Percentiles rank a stretch among this genome's conserved stretches.
These are phyloP conservation scores for Diospyros kaki DNA, from an alignment of 148 eudicot species.

Conservation along the genomic window DNA sequence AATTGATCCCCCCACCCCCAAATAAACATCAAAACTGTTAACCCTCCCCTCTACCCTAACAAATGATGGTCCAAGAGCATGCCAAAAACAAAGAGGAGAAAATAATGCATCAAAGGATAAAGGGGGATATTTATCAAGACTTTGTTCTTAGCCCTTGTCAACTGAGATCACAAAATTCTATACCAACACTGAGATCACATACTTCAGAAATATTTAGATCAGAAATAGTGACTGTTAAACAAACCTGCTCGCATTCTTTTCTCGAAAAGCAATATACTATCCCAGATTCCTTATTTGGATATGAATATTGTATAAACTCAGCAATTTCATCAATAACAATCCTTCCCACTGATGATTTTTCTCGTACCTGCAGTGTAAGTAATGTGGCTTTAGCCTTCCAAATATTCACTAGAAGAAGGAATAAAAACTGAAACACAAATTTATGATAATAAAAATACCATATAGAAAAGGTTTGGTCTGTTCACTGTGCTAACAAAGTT, in stretches of 20 bases:
- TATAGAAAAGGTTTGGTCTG: conserved; percentile 93
- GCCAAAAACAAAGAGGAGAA: no score
- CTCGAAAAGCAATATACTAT: conserved; percentile 97
- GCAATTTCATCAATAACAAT: conserved; percentile 82
- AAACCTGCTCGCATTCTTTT: conserved; percentile 96
- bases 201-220: neutral
- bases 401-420: conserved; percentile 6
- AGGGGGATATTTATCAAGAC: no score
- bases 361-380: conserved; percentile 60
- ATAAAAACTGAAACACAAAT: neutral
- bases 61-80: no score
- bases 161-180: neutral
- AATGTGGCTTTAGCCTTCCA: conserved; percentile 11
- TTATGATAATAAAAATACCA: conserved; percentile 38
- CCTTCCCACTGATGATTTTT: conserved; percentile 88
- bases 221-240: conserved; percentile 1
- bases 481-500: conserved; percentile 93
- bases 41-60: no score
- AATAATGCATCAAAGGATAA: no score
- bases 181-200: neutral
- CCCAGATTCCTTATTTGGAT: conserved; percentile 93
- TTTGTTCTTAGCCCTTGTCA: no score
- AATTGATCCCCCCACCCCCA: no score
- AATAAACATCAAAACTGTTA: no score
- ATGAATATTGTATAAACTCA: conserved; percentile 69